phyloP scores from a whole-genome alignment of 345 rosid genomes.

The Aurinia saxatilis region DNA sequence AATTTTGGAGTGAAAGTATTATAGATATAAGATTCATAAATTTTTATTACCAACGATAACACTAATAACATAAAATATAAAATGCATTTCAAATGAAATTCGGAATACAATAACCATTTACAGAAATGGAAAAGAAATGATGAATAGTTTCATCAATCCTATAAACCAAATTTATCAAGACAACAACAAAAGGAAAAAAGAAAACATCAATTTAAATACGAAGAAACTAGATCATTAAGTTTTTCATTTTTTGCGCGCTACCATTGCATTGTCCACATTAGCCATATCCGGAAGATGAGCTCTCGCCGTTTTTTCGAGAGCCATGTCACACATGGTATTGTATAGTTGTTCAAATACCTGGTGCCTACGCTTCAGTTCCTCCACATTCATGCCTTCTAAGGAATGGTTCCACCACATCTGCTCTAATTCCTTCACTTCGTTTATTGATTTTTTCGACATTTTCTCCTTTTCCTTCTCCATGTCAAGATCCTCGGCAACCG shows the following conservation, averaged over 20 bases:
- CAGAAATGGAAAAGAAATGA: neutral
- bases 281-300: neutral
- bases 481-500: slow-evolving; percentile 3
- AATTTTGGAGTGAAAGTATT: no score
- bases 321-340: neutral
- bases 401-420: slow-evolving; percentile 4
- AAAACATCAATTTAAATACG: neutral
- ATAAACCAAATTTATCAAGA: neutral
- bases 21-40: no score
- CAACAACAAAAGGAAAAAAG: no score
- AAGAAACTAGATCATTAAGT: neutral
- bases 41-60: no score
- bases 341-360: neutral
- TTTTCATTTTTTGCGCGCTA: neutral
- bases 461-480: slow-evolving; percentile 5
- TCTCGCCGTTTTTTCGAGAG: neutral
- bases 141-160: neutral
- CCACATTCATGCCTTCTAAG: neutral
- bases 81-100: neutral
- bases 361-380: neutral
- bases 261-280: neutral
- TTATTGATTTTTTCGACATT: neutral
- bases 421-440: neutral
- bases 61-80: no score
- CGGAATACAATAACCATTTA: neutral